Evolutionary conservation across 73 alveolate species (phyloP).

Genomic region (Paramecium tetraurelia): DNA sequence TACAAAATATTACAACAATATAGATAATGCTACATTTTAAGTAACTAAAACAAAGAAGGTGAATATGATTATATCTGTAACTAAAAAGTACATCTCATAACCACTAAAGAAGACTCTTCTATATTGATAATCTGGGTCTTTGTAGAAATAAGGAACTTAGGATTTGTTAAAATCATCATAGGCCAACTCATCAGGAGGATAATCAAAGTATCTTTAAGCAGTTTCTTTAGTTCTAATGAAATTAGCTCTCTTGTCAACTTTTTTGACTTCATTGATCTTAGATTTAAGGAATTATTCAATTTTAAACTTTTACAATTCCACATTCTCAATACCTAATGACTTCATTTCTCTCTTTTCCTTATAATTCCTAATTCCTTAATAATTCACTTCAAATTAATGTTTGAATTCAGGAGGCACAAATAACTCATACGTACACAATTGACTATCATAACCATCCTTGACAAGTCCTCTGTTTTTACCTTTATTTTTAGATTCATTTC

Average conservation of each 20-base stretch:
- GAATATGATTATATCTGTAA: conserved; percentile 72
- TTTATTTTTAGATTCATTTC: conserved; percentile 82
- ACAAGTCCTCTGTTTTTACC: conserved; percentile 83
- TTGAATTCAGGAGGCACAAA: conserved; percentile 79
- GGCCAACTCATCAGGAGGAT: conserved; percentile 80
- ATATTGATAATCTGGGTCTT: conserved; percentile 75
- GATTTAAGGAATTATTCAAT: conserved; percentile 71
- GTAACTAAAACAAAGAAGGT: conserved; percentile 63
- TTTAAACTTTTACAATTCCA: conserved; percentile 66
- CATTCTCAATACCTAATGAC: conserved; percentile 56
- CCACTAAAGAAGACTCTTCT: conserved; percentile 79
- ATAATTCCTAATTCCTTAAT: conserved; percentile 60
- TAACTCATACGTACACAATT: conserved; percentile 88
- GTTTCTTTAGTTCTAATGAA: conserved; percentile 66
- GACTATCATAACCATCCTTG: conserved; percentile 70
- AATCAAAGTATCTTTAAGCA: conserved; percentile 75
- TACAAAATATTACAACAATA: conserved; percentile 74
- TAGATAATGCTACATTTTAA: conserved; percentile 65
- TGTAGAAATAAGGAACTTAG: conserved; percentile 76
- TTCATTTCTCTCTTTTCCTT: conserved; percentile 64
- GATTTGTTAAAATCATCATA: conserved; percentile 51
- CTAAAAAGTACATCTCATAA: conserved; percentile 74
- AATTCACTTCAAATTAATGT: conserved; percentile 68
- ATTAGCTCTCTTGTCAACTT: conserved; percentile 58
- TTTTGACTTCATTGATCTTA: conserved; percentile 72